Conservation (phyloP, 441 rosid species). For the Dalechampia spathulata region DNA sequence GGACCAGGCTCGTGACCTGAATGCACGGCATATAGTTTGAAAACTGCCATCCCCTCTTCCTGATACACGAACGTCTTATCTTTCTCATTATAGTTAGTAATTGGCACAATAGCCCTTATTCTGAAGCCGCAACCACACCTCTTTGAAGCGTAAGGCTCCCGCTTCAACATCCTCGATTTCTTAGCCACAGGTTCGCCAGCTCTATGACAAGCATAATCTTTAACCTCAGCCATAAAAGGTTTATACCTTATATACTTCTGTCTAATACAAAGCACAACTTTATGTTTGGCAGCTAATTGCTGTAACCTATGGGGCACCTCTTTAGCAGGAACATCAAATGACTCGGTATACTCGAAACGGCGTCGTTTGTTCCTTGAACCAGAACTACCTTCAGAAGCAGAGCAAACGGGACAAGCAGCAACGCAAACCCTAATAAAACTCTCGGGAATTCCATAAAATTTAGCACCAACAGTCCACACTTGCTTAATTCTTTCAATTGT, state of each 20-base stretch:
- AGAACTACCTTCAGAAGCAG: conserved; percentile 68
- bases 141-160: conserved; percentile 96
- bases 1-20: conserved; percentile 98
- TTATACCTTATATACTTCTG: conserved; percentile 95
- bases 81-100: conserved; percentile 88
- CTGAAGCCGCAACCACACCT: conserved; percentile 97
- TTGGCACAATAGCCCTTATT: conserved; percentile 95
- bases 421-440: conserved; percentile 97
- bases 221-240: conserved; percentile 98
- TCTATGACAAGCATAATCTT: conserved; percentile 98
- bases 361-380: conserved; percentile 73
- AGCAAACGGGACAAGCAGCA: conserved; percentile 75
- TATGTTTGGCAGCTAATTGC: conserved; percentile 89
- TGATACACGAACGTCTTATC: conserved; percentile 89
- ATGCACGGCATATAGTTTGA: conserved; percentile 92
- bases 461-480: conserved; percentile 96
- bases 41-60: conserved; percentile 92
- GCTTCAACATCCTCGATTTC: conserved; percentile 87
- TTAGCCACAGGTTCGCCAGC: conserved; percentile 91
- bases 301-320: conserved; percentile 83
- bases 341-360: conserved; percentile 92
- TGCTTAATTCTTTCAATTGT: conserved; percentile 89
- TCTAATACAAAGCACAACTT: conserved; percentile 95
- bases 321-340: conserved; percentile 94
- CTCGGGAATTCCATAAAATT: conserved; percentile 93